These are phyloP conservation scores for Blastocystis sp. DNA, from an alignment of 352 stramenopile species.

Conservation along the genomic window DNA sequence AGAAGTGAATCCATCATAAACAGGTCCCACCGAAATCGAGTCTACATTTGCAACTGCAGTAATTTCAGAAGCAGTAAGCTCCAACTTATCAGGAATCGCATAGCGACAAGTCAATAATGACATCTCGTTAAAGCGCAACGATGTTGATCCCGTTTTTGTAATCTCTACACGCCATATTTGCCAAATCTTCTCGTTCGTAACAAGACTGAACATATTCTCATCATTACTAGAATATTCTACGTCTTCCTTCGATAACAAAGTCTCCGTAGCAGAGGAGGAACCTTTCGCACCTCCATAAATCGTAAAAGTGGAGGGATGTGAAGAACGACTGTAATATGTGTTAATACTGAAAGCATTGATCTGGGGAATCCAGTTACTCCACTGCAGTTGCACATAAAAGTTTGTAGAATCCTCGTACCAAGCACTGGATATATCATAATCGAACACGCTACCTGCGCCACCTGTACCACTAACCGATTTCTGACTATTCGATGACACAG, in stretches of 20 bases:
- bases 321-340: not conserved
- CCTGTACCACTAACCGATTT: not conserved
- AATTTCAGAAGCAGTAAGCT: not conserved
- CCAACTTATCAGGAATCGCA: not conserved
- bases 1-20: slow-evolving; percentile 7
- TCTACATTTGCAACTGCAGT: not conserved
- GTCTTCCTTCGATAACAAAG: slow-evolving; percentile 1
- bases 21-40: not conserved
- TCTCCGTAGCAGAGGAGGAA: not conserved
- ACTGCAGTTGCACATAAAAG: not conserved
- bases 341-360: slow-evolving; percentile 44
- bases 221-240: not conserved
- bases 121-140: slow-evolving; percentile 20
- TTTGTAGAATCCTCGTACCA: not conserved
- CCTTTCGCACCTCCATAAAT: not conserved
- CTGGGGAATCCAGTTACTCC: slow-evolving; percentile 41
- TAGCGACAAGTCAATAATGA: slow-evolving; percentile 3
- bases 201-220: not conserved
- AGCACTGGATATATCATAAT: not conserved
- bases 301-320: not conserved
- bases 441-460: not conserved
- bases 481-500: not conserved
- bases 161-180: slow-evolving; percentile 11
- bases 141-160: not conserved
- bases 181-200: slow-evolving; percentile 40